Conservation (phyloP, 331 rosid species). For the Prunus yedoensis region DNA sequence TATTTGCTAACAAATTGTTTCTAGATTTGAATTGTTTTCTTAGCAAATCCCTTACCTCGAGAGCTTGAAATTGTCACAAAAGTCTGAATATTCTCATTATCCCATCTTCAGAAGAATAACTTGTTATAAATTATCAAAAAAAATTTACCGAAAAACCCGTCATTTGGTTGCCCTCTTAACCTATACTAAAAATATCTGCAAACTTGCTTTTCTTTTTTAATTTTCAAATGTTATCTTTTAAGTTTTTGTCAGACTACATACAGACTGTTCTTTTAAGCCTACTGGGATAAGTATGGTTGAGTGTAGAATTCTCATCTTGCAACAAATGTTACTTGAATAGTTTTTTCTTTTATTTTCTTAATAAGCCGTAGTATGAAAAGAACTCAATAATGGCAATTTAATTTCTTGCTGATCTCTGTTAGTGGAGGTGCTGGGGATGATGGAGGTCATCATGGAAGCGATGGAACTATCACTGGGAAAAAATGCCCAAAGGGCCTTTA, state of each 20-base stretch:
- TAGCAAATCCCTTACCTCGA: background rate
- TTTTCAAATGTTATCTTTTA: background rate
- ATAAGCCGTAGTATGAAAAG: background rate
- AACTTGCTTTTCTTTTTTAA: background rate
- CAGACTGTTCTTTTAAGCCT: background rate
- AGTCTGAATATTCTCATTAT: background rate
- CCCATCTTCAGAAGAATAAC: background rate
- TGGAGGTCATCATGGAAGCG: constrained; percentile 71
- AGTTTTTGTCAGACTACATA: too few relatives aligned
- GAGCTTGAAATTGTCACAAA: background rate
- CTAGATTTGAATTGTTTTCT: background rate
- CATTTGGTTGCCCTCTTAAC: background rate
- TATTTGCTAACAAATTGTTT: background rate
- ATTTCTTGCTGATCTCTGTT: constrained; percentile 40
- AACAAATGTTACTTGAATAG: background rate
- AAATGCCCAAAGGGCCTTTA: constrained; percentile 93
- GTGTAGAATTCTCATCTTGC: background rate
- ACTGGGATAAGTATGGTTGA: background rate
- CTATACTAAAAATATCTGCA: background rate
- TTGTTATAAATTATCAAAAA: background rate
- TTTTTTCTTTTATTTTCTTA: background rate
- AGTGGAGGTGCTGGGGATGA: constrained; percentile 90
- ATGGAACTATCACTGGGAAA: constrained; percentile 83
- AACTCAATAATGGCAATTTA: constrained; percentile 5
- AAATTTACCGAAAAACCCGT: too few relatives aligned